A percentile compares a stretch with the other conserved stretches of the same genome.
Evolutionary conservation across 164 flowering plant genomes (phyloP).

Genomic region (Umbellularia californica): DNA sequence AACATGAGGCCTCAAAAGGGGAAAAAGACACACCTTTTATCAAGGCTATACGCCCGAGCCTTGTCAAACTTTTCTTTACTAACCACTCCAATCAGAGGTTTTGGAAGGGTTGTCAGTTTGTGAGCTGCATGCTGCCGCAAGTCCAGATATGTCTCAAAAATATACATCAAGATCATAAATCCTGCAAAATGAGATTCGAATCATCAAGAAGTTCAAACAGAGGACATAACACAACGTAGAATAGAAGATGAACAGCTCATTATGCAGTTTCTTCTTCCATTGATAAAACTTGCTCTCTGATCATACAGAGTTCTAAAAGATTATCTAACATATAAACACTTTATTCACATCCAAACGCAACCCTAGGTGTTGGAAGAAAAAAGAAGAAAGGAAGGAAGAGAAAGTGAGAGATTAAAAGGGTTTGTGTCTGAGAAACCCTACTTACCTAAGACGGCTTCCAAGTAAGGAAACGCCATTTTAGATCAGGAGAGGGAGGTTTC

Average conservation of each 20-base stretch:
- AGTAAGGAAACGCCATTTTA: constrained; percentile 49
- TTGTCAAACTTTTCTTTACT: constrained; percentile 87
- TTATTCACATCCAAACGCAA: no score
- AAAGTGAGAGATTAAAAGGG: neutral
- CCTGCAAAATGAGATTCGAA: constrained; percentile 37
- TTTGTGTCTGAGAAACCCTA: constrained; percentile 3
- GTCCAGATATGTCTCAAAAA: constrained; percentile 86
- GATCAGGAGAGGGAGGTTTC: neutral
- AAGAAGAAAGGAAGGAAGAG: neutral
- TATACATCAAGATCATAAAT: constrained; percentile 70
- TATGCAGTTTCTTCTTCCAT: no score
- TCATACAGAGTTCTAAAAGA: no score
- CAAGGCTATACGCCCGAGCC: constrained; percentile 85
- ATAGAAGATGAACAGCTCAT: no score
- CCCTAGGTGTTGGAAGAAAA: no score
- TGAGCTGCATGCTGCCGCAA: constrained; percentile 79
- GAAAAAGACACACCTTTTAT: constrained; percentile 61
- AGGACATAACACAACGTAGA: neutral
- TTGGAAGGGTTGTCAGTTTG: constrained; percentile 77
- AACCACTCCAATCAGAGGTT: constrained; percentile 71
- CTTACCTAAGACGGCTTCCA: constrained; percentile 78
- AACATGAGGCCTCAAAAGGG: neutral
- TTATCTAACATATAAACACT: no score
- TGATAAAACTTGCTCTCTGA: no score
- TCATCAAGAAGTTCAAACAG: neutral